Base-by-base conservation (phyloP, 2,329 filamentous ascomycete genomes). In the Colletotrichum gloeosporioides region DNA sequence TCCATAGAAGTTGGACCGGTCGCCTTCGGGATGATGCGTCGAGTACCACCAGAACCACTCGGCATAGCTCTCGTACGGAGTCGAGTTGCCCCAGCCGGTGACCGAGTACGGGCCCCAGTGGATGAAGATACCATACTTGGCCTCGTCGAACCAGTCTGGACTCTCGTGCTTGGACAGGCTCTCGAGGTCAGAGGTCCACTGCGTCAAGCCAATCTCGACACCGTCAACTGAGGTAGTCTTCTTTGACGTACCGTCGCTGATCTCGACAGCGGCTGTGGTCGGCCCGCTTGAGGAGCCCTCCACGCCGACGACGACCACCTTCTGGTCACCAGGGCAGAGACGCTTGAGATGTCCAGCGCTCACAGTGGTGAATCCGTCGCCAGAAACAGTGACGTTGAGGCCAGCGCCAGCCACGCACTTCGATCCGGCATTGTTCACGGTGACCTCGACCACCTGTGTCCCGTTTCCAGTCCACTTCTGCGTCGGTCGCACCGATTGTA, bases 111-210 rank as follows among this genome's bases (percentile, higher is more conserved):
- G 83, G 1, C 90, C 90, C 89, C 90, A 92, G 76, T 92, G 90
- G 55, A 92, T 89, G 79, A 92, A 92, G 49, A 92, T 92, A 1
- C 91, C 90, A 76, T 85, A 92, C 73, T 92, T 92, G 27, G 85
- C 88, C 57, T 87, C 84, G 70, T 89, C 85, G 77, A 87, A 92
- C 90, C 90, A 92, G 7, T 86, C 83, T 0, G 90, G 89, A 16
- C 86, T 86, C 79, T 85, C 83, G 63, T 88, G 86, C 22, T 80
- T 81, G 2, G 82, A 81, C 5, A 88, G 80, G 72, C 83, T 86
- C 12, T 82, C 79, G 1, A 83, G 65, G 10, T 85, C 84, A 6
- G 82, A 75, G 0, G 82, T 83, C 79, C 82, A 87, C 8, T 84
- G 81, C 1, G 79, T 80, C n/a, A 87, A 77, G 1, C 85, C 85